Conservation (phyloP, 2,329 filamentous ascomycete genomes). For the Trichoderma gracile region DNA sequence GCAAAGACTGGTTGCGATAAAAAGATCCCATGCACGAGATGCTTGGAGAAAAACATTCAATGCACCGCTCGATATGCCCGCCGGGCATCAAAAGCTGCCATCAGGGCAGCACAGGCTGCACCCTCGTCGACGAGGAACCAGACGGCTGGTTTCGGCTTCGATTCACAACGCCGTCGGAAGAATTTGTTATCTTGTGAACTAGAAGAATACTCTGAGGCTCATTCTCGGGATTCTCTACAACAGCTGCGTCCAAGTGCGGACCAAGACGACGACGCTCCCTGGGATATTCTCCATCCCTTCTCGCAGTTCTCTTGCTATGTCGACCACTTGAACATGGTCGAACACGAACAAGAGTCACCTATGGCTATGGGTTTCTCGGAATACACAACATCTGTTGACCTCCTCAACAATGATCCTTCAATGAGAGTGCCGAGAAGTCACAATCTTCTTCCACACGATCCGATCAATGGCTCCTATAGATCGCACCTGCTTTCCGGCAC, state of each 20-base stretch:
- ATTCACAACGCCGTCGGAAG: neutral
- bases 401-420: neutral
- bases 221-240: neutral
- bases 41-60: conserved; percentile 39
- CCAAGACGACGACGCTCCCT: neutral
- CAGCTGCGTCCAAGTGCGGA: neutral
- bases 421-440: neutral
- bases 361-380: neutral
- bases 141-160: neutral
- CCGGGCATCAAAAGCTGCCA: conserved; percentile 51
- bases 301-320: neutral
- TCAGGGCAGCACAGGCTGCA: conserved; percentile 45
- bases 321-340: neutral
- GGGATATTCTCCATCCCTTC: neutral
- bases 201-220: neutral
- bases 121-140: neutral
- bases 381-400: neutral
- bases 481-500: neutral
- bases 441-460: neutral
- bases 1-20: conserved; percentile 45
- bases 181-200: neutral
- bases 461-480: neutral
- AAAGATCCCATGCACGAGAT: conserved; percentile 42
- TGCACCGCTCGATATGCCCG: conserved; percentile 52
- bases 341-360: neutral